Conservation (phyloP, 768 basidiomycete genomes). For the Suillus ampliporus region DNA sequence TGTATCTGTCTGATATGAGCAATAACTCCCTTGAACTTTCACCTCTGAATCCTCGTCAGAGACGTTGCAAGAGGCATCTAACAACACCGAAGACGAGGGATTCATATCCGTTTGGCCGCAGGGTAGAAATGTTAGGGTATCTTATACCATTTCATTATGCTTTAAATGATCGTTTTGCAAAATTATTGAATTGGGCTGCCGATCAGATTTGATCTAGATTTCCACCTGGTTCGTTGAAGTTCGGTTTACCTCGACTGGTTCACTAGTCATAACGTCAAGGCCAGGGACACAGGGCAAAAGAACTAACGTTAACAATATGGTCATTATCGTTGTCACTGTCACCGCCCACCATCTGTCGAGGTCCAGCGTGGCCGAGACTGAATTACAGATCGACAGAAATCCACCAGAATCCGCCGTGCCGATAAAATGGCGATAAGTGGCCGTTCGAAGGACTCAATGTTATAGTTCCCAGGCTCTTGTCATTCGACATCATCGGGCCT, state of each 20-base stretch:
- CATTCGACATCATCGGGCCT: too few species aligned
- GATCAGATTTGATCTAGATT: background rate
- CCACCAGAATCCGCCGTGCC: too few species aligned
- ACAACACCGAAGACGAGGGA: conserved; percentile 1
- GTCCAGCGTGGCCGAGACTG: too few species aligned
- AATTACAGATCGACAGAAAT: too few species aligned
- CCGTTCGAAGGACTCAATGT: too few species aligned
- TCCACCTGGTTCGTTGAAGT: background rate
- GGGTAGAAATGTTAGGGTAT: background rate
- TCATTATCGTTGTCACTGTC: too few species aligned
- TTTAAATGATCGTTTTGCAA: background rate
- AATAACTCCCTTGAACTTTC: background rate
- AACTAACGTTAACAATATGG: too few species aligned
- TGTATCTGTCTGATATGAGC: conserved; percentile 7
- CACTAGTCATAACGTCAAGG: background rate
- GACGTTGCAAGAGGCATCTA: background rate
- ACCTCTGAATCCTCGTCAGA: background rate
- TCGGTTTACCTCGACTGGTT: background rate
- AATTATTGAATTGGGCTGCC: background rate
- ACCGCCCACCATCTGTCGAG: too few species aligned
- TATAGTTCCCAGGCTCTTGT: too few species aligned
- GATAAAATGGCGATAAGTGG: too few species aligned
- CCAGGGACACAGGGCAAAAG: too few species aligned
- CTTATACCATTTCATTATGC: conserved; percentile 5
- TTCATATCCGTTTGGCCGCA: background rate